Evolutionary conservation across 352 stramenopile species (phyloP), one percentile per base, ranked within the genome.

Genomic region (Pythium monospermum): DNA sequence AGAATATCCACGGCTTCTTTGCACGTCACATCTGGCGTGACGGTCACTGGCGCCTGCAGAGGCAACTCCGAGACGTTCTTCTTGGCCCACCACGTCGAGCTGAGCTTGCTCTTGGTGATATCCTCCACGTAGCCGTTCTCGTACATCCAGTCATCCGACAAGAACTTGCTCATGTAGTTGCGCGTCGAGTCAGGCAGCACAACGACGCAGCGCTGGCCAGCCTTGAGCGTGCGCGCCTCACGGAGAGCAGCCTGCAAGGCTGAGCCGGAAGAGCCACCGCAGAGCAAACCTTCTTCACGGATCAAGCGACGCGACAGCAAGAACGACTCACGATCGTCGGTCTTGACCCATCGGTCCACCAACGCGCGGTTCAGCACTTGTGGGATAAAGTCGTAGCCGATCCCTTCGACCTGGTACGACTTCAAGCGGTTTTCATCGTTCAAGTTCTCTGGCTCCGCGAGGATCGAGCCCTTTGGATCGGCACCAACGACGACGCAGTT

Each of bases 141-240:
- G 65, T 87, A 90, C 83, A 94, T 94, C 94, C 95, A 98, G 68
- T 98, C 86, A 70, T 99, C 92, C 45, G 76, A 95, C 23, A 99
- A 61, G 54, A 96, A 97, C 78, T 99, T 99, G 67, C 88, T 97
- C 94, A 98, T 98, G 88, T 99, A 99, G 76, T 99, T 99, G 37
- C 94, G 78, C 26, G 96, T 96, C 44, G 84, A 97, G 72, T 99
- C 95, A 0, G 95, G 92, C 15, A 99, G 71, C 41, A 99, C 83
- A 5, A 98, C 91, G 6, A 99, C 94, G 61, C 87, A 97, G 28
- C 85, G 80, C 63, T 99, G 86, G 25, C 88, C 94, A 22, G 74
- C 67, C 43, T 79, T 81, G 27, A 98, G 79, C 41, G 80, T 60
- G 40, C 91, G 85, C n/a, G 91, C 93, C 12, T 83, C 85, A 35